Percentiles rank a stretch among this genome's conserved stretches.
phyloP scores from a whole-genome alignment of 768 basidiomycete species.

The Phlebiopsis gigantea region DNA sequence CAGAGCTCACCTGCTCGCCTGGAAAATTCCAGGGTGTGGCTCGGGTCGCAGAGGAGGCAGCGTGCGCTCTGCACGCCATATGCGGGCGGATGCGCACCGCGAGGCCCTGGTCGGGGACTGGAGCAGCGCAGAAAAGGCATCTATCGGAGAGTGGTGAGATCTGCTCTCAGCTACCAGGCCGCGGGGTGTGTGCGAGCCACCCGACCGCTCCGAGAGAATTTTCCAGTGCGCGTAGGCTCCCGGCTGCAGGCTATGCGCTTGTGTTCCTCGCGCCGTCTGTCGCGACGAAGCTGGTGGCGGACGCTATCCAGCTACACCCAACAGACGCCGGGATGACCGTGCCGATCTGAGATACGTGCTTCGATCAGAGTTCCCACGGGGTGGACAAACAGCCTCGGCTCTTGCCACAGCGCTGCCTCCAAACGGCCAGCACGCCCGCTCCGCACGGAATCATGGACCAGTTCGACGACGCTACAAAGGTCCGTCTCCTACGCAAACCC shows the following conservation, averaged over 20 bases:
- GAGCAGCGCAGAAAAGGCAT: background rate
- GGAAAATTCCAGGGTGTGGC: background rate
- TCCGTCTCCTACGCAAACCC: slow-evolving; percentile 25
- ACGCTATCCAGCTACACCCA: background rate
- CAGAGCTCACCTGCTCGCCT: background rate
- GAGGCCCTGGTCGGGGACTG: background rate
- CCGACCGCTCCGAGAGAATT: background rate
- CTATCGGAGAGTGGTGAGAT: background rate
- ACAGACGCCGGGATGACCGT: background rate
- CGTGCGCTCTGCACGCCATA: background rate
- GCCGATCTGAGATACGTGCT: slow-evolving; percentile 1
- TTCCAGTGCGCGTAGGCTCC: background rate
- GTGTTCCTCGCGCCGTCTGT: background rate
- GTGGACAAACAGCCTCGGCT: background rate
- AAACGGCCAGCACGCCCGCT: background rate
- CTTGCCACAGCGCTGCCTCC: background rate
- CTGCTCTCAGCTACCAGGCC: background rate
- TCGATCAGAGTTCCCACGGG: slow-evolving; percentile 3
- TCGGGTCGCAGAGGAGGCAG: background rate
- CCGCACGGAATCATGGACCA: slow-evolving; percentile 32
- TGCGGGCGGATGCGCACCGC: too few relatives aligned
- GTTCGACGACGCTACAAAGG: slow-evolving; percentile 79
- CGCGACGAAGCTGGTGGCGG: background rate
- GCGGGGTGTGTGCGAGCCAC: background rate
- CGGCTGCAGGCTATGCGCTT: background rate